Base-by-base conservation (phyloP, 306 rosid genomes). In the Pterocarpus macrocarpus region DNA sequence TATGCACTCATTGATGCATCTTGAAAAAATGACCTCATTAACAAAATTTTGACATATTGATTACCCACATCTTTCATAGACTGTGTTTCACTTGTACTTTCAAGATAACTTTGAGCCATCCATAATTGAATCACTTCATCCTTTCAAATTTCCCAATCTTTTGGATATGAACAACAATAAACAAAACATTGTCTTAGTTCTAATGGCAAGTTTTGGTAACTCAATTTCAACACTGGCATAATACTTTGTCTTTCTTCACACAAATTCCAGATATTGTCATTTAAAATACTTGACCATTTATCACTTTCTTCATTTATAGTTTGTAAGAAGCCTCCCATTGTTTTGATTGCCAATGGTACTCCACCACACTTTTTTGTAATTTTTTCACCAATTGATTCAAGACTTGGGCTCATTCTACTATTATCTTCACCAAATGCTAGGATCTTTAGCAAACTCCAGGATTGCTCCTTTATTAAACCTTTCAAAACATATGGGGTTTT, bases 61-160 rank as follows among this genome's bases (percentile, higher is more conserved):
- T 73, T 35, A n/a, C 55, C 78, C 64, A 73, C 66, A 56, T 73
- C 78, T 73, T 73, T 66, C 12, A 73, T 8, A 39, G 36, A 57
- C 17, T 55, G 33, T 1, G 33, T 56, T 17, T 10, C 66, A 36
- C 0, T 11, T 16, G 78, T 36, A 4, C 52, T n/a, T 57, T 38
- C 66, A 4, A 72, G 64, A 11, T 52, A 72, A 9, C 65, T 65
- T 36, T 72, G 77, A 7, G 59, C 61, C 58, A 28, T 69, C 75
- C 75, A 69, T 69, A 49, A 28, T 49, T 69, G 75, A 49, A 49
- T 44, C 75, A 69, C 30, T 8, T 45, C 41, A 28, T 69, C 28
- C 5, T 15, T 69, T 4, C 30, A 0, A 12, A 69, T 49, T 33
- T 1, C 28, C 17, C 12, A 49, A 49, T 69, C 61, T 49, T 69